These are phyloP conservation scores for Talaromyces sp. DNA, from an alignment of 2,329 filamentous ascomycete species.

Conservation along the genomic window DNA sequence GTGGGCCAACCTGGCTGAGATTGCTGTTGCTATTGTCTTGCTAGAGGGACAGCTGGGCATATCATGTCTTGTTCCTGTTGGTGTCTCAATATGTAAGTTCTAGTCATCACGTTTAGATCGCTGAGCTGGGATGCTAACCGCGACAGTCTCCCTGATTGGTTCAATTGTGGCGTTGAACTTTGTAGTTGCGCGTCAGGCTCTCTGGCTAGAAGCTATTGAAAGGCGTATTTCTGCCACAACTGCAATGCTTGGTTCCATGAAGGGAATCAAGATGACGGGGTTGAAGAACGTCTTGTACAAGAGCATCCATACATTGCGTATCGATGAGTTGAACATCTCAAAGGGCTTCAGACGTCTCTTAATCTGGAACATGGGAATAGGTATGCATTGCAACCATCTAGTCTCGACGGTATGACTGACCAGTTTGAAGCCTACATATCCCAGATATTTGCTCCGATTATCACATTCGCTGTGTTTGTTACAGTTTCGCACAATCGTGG, in stretches of 20 bases:
- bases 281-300: constrained; percentile 39
- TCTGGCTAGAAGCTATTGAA: constrained; percentile 50
- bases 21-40: constrained; percentile 44
- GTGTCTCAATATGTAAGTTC: constrained; percentile 33
- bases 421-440: constrained; percentile 31
- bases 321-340: constrained; percentile 39
- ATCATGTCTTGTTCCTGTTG: constrained; percentile 37
- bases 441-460: constrained; percentile 37
- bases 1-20: constrained; percentile 43
- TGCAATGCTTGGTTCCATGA: constrained; percentile 47
- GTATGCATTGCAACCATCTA: constrained; percentile 19
- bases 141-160: constrained; percentile 30
- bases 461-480: constrained; percentile 22
- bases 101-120: neutral
- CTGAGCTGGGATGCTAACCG: neutral
- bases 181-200: constrained; percentile 37
- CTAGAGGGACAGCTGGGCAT: constrained; percentile 39
- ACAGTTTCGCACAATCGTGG: constrained; percentile 17
- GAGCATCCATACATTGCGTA: constrained; percentile 36
- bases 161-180: constrained; percentile 34
- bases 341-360: constrained; percentile 39
- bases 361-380: constrained; percentile 38
- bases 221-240: constrained; percentile 46
- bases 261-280: constrained; percentile 49
- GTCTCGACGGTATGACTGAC: neutral